Base-by-base conservation (phyloP, 345 rosid species). In the Salix caprea region DNA sequence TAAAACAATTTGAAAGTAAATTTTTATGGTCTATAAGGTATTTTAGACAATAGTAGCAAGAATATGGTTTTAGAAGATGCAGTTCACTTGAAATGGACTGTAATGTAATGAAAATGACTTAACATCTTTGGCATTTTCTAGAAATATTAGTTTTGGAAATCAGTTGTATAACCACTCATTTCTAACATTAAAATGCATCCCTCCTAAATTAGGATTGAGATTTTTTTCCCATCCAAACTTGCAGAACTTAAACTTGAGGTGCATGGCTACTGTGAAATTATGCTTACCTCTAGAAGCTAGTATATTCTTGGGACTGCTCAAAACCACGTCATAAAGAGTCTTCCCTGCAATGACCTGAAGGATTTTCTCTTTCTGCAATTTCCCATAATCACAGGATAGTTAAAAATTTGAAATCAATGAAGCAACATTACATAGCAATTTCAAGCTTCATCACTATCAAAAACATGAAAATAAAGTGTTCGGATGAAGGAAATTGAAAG, bases 201-300 rank as follows among this genome's bases (percentile, higher is more conserved):
- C 58, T 16, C 5, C 30, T 71, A 1, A 50, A 76, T 19, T 21
- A 44, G 28, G 12, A 13, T 32, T 30, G 16, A 28, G 30, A 28
- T 28, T 28, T 28, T 28, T 28, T 28, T 28, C 2, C 7, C 75
- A 48, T 16, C 32, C 24, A 26, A 54, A 28, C 60, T 10, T 4
- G n/a, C 12, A 71, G 39, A 36, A 15, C 62, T 48, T 62, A 37
- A 15, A 66, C 62, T 24, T 23, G 26, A 21, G 42, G 28, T 34
- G 13, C 48, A 66, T 7, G 67, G 61, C 2, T 19, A 2, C 39
- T 39, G 56, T 56, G 65, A 9, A 54, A 26, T 30, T 23, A 60
- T 7, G 77, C 87, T 37, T 66, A 92, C 98, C 98, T 94, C 96
- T 39, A 94, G 87, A 87, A 94, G n/a, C n/a, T n/a, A n/a, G 86